These are phyloP conservation scores for Pachyrhizus erosus DNA, from an alignment of 306 rosid genomes.

Conservation along the genomic window DNA sequence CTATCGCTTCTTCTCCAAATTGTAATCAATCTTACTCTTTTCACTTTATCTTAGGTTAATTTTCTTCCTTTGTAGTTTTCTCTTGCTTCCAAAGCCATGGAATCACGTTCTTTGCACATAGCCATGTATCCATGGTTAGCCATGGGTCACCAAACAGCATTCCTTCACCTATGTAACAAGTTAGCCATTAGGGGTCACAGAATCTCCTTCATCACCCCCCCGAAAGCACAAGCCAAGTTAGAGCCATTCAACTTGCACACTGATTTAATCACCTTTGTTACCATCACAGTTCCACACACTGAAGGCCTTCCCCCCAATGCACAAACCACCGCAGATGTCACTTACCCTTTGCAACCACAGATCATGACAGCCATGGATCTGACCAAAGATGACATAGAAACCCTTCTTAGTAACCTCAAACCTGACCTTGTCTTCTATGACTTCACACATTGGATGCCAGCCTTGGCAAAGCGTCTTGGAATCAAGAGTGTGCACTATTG, in stretches of 20 bases:
- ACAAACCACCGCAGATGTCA: conserved; percentile 48
- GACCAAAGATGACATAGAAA: conserved; percentile 26
- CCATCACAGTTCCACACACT: conserved; percentile 44
- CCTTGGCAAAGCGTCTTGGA: conserved; percentile 22
- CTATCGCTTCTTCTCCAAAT: background rate
- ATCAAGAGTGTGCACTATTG: conserved; percentile 41
- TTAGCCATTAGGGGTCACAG: conserved; percentile 45
- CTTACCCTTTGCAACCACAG: conserved; percentile 33
- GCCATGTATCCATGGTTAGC: conserved; percentile 49
- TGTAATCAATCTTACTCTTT: background rate
- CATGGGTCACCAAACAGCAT: conserved; percentile 46
- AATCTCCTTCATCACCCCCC: conserved; percentile 43
- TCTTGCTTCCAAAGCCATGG: background rate
- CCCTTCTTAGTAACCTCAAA: conserved; percentile 35
- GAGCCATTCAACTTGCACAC: conserved; percentile 41
- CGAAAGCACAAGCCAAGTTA: conserved; percentile 35
- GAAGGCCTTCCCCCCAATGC: conserved; percentile 47
- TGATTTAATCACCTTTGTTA: conserved; percentile 32
- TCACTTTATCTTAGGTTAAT: too few relatives aligned
- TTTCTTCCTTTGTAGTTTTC: too few relatives aligned
- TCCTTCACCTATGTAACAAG: conserved; percentile 47
- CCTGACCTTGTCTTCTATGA: conserved; percentile 52
- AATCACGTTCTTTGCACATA: conserved; percentile 36
- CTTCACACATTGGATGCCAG: conserved; percentile 51
- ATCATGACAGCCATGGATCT: conserved; percentile 52